Evolutionary conservation across 2,329 filamentous ascomycete genomes (phyloP).

Genomic region (Trichophyton equinum): DNA sequence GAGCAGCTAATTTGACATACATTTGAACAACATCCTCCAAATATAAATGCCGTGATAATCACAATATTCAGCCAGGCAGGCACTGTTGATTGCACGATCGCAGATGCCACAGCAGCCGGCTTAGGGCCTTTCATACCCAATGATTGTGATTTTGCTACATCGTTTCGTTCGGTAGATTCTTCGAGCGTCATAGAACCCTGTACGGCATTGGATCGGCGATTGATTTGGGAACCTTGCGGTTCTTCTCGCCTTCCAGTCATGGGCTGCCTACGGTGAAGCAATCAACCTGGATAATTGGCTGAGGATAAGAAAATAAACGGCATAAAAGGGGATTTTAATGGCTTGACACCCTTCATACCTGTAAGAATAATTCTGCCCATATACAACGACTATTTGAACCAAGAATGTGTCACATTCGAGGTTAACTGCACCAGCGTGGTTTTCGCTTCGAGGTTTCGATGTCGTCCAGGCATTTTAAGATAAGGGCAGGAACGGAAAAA

Average conservation of each 20-base stretch:
- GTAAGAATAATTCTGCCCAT: neutral
- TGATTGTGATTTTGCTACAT: neutral
- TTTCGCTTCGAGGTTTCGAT: neutral
- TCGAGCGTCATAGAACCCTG: neutral
- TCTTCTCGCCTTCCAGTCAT: neutral
- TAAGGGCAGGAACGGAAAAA: neutral
- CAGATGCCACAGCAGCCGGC: slow-evolving; percentile 15
- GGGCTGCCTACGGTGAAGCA: neutral
- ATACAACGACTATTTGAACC: neutral
- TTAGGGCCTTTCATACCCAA: neutral
- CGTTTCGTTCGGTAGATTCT: too few relatives aligned
- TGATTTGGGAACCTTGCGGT: neutral
- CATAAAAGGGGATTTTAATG: too few relatives aligned
- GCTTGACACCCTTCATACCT: neutral
- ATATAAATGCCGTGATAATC: slow-evolving; percentile 71
- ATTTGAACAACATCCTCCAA: slow-evolving; percentile 91
- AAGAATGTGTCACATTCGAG: neutral
- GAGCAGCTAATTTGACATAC: slow-evolving; percentile 39
- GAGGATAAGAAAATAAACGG: neutral
- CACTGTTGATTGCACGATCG: slow-evolving; percentile 28
- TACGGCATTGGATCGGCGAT: neutral
- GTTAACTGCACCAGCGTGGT: neutral
- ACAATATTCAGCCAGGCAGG: slow-evolving; percentile 51
- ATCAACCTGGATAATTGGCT: neutral
- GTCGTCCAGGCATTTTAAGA: neutral